Base-by-base conservation (phyloP, 2,329 filamentous ascomycete species). In the Tolypocladium inflatum region DNA sequence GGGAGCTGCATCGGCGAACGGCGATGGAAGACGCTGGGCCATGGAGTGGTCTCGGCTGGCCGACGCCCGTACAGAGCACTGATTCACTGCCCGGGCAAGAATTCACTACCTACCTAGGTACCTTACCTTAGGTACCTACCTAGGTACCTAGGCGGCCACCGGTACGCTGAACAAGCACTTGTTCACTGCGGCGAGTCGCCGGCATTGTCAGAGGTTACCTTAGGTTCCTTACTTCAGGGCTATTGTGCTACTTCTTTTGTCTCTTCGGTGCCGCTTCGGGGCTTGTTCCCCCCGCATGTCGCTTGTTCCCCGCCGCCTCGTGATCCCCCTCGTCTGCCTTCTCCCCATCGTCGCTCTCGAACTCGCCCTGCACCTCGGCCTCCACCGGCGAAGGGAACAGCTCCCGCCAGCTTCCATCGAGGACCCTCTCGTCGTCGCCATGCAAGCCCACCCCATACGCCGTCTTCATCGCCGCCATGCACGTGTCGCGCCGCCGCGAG, bases 401-500 rank as follows among this genome's bases (percentile, higher is more conserved):
- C 37, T 72, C 67, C 52, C 73, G 76, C 80, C 79, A 82, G 6
- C 67, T 81, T 5, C 87, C 88, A 63, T 88, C 79, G 54, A 84
- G 66, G 2, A 89, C 85, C 63, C 73, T 78, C 8, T 78, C 68
- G 66, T 89, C 78, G 61, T 87, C 77, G 0, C 89, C 88, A 64
- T 87, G 79, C 30, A 91, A 65, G 0, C 83, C 82, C 1, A 87
- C 77, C 8, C 76, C 68, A 68, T 90, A 91, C 0, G 88, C 88
- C 52, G 79, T 78, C 74, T 90, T 91, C 81, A 91, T 85, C 0
- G 81, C 83, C 45, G 80, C 72, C 1, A 91, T 73, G 64, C 89
- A 91, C 2, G 82, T 72, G 8, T 79, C 76, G 56, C 86, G 79
- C 63, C 85, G 74, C 67, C 83, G 78, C 21, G 74, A 68, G 66